Percentiles rank a stretch among this genome's conserved stretches.
Evolutionary conservation across 2,329 filamentous ascomycete genomes (phyloP).

Genomic region (Talaromyces marneffei): DNA sequence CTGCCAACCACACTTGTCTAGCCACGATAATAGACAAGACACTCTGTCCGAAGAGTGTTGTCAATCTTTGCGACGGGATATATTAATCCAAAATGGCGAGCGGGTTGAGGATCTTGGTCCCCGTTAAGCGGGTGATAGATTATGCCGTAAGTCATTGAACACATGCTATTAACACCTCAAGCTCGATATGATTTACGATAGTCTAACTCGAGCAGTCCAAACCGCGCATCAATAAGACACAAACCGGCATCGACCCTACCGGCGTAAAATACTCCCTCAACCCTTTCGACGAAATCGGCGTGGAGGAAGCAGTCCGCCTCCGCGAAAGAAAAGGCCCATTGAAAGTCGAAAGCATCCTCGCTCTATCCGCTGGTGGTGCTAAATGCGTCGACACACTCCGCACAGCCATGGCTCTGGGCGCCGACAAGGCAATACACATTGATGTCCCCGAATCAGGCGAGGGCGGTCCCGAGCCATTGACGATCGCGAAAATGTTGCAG

Average conservation of each 20-base stretch:
- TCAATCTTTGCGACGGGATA: background rate
- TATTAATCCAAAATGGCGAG: constrained; percentile 37
- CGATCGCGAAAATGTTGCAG: constrained; percentile 84
- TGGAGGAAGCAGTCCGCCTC: constrained; percentile 92
- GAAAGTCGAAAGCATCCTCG: constrained; percentile 85
- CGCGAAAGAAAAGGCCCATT: constrained; percentile 76
- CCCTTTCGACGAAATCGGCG: constrained; percentile 96
- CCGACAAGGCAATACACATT: constrained; percentile 84
- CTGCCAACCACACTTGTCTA: background rate
- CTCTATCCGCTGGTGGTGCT: constrained; percentile 77
- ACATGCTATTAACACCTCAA: background rate
- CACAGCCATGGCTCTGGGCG: constrained; percentile 98
- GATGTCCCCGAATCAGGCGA: constrained; percentile 69
- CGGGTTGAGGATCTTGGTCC: constrained; percentile 66
- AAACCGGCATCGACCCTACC: constrained; percentile 83
- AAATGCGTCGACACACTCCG: constrained; percentile 86
- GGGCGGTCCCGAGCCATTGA: constrained; percentile 67
- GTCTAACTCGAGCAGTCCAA: constrained; percentile 49
- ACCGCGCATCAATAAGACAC: constrained; percentile 63
- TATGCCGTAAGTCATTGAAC: constrained; percentile 59
- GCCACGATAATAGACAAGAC: background rate
- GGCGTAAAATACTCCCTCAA: constrained; percentile 98
- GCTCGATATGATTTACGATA: background rate
- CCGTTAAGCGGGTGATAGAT: constrained; percentile 80
- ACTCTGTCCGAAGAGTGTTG: background rate